Evolutionary conservation across 768 basidiomycete genomes (phyloP).

Genomic region (Mycena amicta): DNA sequence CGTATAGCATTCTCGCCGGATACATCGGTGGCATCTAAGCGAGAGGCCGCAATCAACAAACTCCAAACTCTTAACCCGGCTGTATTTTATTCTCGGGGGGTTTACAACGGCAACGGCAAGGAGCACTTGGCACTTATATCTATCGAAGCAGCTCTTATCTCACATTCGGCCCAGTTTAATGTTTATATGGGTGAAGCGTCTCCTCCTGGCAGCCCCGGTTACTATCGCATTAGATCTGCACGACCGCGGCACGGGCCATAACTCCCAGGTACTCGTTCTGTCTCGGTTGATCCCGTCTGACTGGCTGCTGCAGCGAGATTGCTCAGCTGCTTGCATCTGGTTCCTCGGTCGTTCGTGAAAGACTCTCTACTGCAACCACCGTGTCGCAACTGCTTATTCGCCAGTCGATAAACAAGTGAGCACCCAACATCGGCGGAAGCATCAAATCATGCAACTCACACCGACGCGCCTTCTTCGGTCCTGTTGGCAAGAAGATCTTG

Average conservation of each 20-base stretch:
- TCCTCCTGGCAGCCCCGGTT: slow-evolving; percentile 25
- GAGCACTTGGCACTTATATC: slow-evolving; percentile 46
- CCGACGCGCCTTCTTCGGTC: slow-evolving; percentile 45
- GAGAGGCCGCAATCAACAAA: slow-evolving; percentile 37
- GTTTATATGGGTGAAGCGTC: slow-evolving; percentile 35
- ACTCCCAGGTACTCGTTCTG: slow-evolving; percentile 35
- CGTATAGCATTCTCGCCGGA: slow-evolving; percentile 27
- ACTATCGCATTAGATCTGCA: slow-evolving; percentile 34
- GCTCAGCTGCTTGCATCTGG: slow-evolving; percentile 24
- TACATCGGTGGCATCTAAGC: slow-evolving; percentile 24
- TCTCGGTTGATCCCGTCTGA: not conserved
- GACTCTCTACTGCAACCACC: slow-evolving; percentile 43
- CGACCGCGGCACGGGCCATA: slow-evolving; percentile 41
- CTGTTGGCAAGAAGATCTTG: slow-evolving; percentile 6
- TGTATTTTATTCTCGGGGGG: slow-evolving; percentile 42
- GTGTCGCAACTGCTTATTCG: slow-evolving; percentile 52
- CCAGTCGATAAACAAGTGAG: slow-evolving; percentile 49
- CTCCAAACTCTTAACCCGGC: slow-evolving; percentile 41
- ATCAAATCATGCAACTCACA: slow-evolving; percentile 34
- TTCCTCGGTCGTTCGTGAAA: slow-evolving; percentile 18
- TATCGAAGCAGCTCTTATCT: slow-evolving; percentile 25
- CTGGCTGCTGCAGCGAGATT: slow-evolving; percentile 28
- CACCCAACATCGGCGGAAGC: slow-evolving; percentile 1
- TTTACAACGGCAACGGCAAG: slow-evolving; percentile 53
- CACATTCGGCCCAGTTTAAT: slow-evolving; percentile 31